These are phyloP conservation scores for Suhomyces terraborum DNA, from an alignment of 1,139 yeast genomes.

Conservation along the genomic window DNA sequence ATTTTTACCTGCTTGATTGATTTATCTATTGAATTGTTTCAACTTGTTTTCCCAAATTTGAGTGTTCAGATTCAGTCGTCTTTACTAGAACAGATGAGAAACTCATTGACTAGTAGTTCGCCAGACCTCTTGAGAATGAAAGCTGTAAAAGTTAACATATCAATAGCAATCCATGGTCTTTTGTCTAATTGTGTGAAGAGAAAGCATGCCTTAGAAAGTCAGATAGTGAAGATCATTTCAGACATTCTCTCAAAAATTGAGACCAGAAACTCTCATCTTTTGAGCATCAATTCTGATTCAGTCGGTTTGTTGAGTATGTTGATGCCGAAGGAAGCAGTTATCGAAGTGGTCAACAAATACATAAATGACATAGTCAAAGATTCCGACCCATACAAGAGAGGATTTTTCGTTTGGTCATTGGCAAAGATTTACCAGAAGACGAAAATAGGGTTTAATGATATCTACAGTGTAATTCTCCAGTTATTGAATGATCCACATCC, in stretches of 20 bases:
- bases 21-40: slow-evolving; percentile 74
- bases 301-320: slow-evolving; percentile 61
- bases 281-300: slow-evolving; percentile 63
- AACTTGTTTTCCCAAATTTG: slow-evolving; percentile 68
- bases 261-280: slow-evolving; percentile 35
- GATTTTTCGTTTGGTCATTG: slow-evolving; percentile 61
- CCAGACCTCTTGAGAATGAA: slow-evolving; percentile 37
- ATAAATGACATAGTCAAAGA: slow-evolving; percentile 64
- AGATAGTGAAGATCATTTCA: slow-evolving; percentile 51
- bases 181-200: slow-evolving; percentile 37
- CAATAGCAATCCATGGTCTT: slow-evolving; percentile 65
- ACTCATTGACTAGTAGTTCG: slow-evolving; percentile 41
- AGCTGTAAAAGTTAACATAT: slow-evolving; percentile 62
- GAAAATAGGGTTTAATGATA: slow-evolving; percentile 37
- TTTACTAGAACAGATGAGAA: slow-evolving; percentile 73
- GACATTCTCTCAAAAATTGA: slow-evolving; percentile 60
- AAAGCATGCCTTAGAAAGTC: slow-evolving; percentile 38
- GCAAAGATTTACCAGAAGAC: slow-evolving; percentile 57
- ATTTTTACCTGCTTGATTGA: slow-evolving; percentile 66
- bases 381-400: slow-evolving; percentile 61
- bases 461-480: slow-evolving; percentile 60
- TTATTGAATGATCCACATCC: slow-evolving; percentile 84
- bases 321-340: slow-evolving; percentile 34
- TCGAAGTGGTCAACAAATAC: slow-evolving; percentile 54
- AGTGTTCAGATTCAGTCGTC: slow-evolving; percentile 86